phyloP scores from a whole-genome alignment of 2,329 filamentous ascomycete genomes.

The Xylariaceae sp. region DNA sequence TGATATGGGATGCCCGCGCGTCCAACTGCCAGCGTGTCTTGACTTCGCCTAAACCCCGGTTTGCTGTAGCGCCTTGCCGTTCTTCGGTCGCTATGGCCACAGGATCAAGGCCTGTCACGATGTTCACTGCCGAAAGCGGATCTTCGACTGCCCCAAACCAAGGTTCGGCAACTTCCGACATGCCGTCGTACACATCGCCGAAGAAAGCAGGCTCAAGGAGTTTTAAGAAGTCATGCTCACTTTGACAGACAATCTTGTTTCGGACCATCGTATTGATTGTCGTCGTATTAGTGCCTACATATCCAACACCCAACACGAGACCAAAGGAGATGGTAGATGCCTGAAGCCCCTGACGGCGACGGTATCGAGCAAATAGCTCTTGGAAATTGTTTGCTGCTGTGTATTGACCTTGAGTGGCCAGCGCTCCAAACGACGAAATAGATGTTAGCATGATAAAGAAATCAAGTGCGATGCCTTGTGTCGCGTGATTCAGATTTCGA shows the following conservation, averaged over 20 bases:
- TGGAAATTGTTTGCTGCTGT: conserved; percentile 39
- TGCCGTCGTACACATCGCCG: too few species aligned
- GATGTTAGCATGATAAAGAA: conserved; percentile 37
- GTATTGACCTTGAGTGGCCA: conserved; percentile 35
- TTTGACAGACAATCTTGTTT: conserved; percentile 30
- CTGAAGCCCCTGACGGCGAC: conserved; percentile 30
- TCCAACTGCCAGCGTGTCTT: conserved; percentile 37
- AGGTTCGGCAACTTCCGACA: too few species aligned
- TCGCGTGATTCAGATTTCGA: conserved; percentile 33
- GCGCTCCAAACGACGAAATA: conserved; percentile 19
- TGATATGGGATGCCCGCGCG: conserved; percentile 34
- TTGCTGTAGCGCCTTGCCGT: too few species aligned
- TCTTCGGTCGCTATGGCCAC: conserved; percentile 29
- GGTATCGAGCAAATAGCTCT: conserved; percentile 37
- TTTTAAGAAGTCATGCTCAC: conserved; percentile 29
- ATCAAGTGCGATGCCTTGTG: conserved; percentile 31
- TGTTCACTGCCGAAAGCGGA: conserved; percentile 34
- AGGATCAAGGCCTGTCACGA: conserved; percentile 39
- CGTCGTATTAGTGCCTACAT: neutral
- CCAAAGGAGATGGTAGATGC: conserved; percentile 35
- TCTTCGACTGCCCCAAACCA: too few species aligned
- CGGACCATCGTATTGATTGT: conserved; percentile 27
- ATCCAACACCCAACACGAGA: conserved; percentile 31
- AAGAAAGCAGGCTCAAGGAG: conserved; percentile 36
- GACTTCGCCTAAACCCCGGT: too few species aligned